Percentiles rank a stretch among this genome's conserved stretches.
phyloP scores from a whole-genome alignment of 371 early-diverging fungal species.

The Actinomucor elegans region DNA sequence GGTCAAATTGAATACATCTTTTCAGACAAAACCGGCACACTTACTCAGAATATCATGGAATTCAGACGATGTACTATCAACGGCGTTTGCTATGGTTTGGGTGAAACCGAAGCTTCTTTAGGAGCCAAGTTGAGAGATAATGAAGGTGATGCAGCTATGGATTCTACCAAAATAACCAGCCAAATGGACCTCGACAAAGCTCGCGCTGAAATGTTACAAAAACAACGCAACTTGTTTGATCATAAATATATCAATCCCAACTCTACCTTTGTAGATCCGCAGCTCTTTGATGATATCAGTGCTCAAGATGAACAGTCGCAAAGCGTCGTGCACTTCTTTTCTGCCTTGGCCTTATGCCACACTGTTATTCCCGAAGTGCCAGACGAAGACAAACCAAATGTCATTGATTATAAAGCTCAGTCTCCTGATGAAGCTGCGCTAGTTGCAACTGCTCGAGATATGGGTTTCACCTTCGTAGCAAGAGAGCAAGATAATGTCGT shows the following conservation, averaged over 20 bases:
- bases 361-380: constrained; percentile 71
- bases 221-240: constrained; percentile 41
- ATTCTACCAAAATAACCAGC: constrained; percentile 21
- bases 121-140: constrained; percentile 43
- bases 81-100: constrained; percentile 78
- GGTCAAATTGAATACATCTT: constrained; percentile 95
- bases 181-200: constrained; percentile 35
- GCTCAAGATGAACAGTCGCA: constrained; percentile 42
- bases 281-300: constrained; percentile 39
- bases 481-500: constrained; percentile 67
- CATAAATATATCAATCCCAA: constrained; percentile 41
- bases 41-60: constrained; percentile 83
- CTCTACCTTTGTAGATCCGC: constrained; percentile 50
- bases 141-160: neutral
- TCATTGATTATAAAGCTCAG: constrained; percentile 86
- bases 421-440: constrained; percentile 95
- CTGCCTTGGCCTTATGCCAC: constrained; percentile 78
- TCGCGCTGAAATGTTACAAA: constrained; percentile 36
- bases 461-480: constrained; percentile 84
- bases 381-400: constrained; percentile 38
- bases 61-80: constrained; percentile 83
- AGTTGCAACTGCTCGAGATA: constrained; percentile 85
- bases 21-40: constrained; percentile 89
- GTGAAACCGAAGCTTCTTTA: constrained; percentile 44
- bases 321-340: constrained; percentile 65